Conservation (phyloP, 2,329 filamentous ascomycete genomes). For the Fusarium nygamai region DNA sequence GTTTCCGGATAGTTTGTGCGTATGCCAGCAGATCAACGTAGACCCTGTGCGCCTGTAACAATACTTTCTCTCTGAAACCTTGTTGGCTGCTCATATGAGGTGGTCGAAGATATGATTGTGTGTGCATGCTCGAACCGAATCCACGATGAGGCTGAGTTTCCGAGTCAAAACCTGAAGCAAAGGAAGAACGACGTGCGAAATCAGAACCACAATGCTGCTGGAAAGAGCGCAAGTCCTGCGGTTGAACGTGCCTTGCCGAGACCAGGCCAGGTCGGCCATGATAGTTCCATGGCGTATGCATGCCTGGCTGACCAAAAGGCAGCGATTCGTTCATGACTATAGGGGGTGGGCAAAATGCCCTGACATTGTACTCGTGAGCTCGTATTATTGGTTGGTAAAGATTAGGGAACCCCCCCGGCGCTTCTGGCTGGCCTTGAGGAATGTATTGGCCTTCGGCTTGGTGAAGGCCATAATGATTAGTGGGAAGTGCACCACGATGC, state of each 20-base stretch:
- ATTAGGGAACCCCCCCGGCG: conserved; percentile 29
- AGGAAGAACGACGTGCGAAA: conserved; percentile 15
- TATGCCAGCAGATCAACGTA: conserved; percentile 77
- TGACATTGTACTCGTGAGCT: conserved; percentile 51
- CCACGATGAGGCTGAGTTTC: conserved; percentile 13
- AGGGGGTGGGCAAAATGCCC: conserved; percentile 52
- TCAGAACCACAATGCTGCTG: conserved; percentile 21
- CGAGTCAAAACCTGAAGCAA: conserved; percentile 9
- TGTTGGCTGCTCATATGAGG: conserved; percentile 28
- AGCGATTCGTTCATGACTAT: conserved; percentile 45
- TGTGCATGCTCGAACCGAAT: conserved; percentile 4
- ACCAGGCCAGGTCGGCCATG: conserved; percentile 8
- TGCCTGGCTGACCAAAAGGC: conserved; percentile 45
- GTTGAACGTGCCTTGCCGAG: conserved; percentile 20
- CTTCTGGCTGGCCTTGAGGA: conserved; percentile 25
- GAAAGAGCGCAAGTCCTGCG: conserved; percentile 18
- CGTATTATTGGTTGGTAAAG: conserved; percentile 48
- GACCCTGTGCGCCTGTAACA: conserved; percentile 75
- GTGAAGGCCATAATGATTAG: conserved; percentile 19
- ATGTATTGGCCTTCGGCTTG: conserved; percentile 25
- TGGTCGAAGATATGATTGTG: conserved; percentile 12
- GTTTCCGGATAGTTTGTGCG: conserved; percentile 68
- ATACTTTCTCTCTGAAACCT: conserved; percentile 73
- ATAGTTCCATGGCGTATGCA: conserved; percentile 39
- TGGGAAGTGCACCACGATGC: conserved; percentile 23